Conservation (phyloP, 2,329 filamentous ascomycete genomes). For the Colletotrichum acutatum region DNA sequence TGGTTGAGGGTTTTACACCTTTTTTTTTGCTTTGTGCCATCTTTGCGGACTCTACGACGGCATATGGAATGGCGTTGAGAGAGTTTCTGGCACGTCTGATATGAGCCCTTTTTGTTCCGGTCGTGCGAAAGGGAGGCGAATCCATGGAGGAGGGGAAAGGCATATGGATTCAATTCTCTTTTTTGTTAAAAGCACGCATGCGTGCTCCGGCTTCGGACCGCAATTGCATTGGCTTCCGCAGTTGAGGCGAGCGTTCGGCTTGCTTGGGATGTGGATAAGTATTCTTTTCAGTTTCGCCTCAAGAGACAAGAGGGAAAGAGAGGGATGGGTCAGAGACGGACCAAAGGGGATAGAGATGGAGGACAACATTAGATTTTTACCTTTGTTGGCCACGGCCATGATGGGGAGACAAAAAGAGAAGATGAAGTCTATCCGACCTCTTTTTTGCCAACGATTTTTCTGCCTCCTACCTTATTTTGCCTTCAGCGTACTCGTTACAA, state of each 20-base stretch:
- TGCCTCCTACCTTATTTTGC: neutral
- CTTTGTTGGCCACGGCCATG: neutral
- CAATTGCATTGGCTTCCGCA: neutral
- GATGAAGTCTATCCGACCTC: slow-evolving; percentile 4
- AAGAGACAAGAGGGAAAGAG: neutral
- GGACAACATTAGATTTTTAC: neutral
- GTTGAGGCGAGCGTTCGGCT: slow-evolving; percentile 9
- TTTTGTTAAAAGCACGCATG: neutral
- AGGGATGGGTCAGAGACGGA: neutral
- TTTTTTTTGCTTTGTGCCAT: neutral
- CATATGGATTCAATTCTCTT: neutral
- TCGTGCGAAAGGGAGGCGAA: neutral
- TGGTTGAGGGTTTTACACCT: neutral
- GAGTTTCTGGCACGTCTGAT: slow-evolving; percentile 1
- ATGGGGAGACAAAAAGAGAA: neutral
- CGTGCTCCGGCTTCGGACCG: slow-evolving; percentile 2
- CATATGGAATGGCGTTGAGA: slow-evolving; percentile 34
- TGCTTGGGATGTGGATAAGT: slow-evolving; percentile 19
- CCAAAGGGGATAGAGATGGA: neutral
- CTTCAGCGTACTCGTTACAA: too few species aligned
- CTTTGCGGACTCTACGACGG: slow-evolving; percentile 22
- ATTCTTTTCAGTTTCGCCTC: neutral
- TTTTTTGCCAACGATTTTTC: slow-evolving; percentile 12
- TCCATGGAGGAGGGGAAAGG: neutral
- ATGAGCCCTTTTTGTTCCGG: neutral